A percentile compares a stretch with the other conserved stretches of the same genome.
phyloP scores from a whole-genome alignment of 108 stramenopile species.

The Cyclotella sp. region DNA sequence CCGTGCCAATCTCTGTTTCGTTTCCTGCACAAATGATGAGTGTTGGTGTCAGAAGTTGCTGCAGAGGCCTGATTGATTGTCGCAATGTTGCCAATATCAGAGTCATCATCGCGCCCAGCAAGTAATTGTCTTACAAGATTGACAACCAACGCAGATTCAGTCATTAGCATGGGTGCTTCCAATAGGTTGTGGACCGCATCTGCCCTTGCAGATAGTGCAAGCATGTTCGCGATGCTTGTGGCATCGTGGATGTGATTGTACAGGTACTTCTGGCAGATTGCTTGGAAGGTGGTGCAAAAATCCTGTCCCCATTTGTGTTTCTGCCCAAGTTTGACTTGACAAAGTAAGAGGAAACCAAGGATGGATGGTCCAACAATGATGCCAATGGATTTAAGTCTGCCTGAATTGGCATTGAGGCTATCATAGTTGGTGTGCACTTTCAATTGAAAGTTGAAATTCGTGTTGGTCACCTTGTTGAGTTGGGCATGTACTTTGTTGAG shows the following conservation, averaged over 20 bases:
- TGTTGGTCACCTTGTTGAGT: neutral
- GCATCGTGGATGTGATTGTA: neutral
- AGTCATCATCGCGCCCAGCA: neutral
- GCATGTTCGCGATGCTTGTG: neutral
- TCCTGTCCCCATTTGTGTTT: neutral
- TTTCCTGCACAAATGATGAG: too few species aligned
- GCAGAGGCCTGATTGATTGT: neutral
- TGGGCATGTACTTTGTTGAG: neutral
- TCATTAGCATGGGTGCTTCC: neutral
- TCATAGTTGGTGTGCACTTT: neutral
- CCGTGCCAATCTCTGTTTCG: too few species aligned
- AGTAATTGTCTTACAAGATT: neutral
- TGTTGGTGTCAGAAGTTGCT: neutral
- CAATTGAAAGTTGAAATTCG: neutral
- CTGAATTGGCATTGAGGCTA: neutral
- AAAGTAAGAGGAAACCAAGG: neutral
- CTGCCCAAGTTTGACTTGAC: neutral
- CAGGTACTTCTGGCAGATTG: constrained; percentile 1
- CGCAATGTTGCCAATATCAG: too few species aligned
- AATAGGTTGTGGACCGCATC: neutral
- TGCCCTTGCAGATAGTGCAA: neutral
- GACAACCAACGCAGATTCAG: neutral
- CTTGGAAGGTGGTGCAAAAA: neutral
- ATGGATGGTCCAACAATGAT: neutral
- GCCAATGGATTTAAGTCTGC: neutral